Conservation (phyloP, 192 early-diverging fungal genomes). For the Coemansia umbellata region DNA sequence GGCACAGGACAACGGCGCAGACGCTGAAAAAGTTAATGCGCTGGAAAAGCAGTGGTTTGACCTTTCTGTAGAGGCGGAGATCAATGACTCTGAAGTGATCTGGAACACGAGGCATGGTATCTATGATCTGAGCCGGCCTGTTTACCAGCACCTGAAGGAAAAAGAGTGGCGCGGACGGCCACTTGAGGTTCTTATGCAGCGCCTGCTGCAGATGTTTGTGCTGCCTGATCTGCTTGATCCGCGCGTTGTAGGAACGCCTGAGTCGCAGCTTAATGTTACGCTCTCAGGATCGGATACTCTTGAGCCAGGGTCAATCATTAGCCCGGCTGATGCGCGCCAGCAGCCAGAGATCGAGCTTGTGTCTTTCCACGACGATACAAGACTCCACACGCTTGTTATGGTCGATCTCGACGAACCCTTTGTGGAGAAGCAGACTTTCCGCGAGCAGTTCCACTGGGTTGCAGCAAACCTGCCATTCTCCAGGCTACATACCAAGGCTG, state of each 20-base stretch:
- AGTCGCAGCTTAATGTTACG: conserved; percentile 41
- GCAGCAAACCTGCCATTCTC: conserved; percentile 62
- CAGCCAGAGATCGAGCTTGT: conserved; percentile 55
- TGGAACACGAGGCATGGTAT: conserved; percentile 60
- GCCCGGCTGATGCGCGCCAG: conserved; percentile 51
- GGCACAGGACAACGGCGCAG: conserved; percentile 20
- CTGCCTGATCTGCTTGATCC: conserved; percentile 66
- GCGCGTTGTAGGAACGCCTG: conserved; percentile 39
- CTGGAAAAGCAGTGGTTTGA: conserved; percentile 53
- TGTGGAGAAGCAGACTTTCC: conserved; percentile 59
- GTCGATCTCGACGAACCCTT: conserved; percentile 69
- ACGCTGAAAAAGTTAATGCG: conserved; percentile 39
- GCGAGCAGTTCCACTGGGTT: conserved; percentile 72
- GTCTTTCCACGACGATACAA: conserved; percentile 63
- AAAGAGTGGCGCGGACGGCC: conserved; percentile 57
- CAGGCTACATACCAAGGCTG: conserved; percentile 48
- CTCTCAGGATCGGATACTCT: conserved; percentile 7
- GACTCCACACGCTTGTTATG: conserved; percentile 66
- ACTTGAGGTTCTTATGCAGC: conserved; percentile 59
- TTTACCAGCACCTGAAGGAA: conserved; percentile 65
- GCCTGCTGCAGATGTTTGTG: conserved; percentile 72
- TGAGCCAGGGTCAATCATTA: conserved; percentile 33
- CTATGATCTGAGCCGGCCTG: conserved; percentile 64
- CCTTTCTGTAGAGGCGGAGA: conserved; percentile 61
- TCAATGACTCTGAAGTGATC: conserved; percentile 67